Conservation (phyloP, 2,329 filamentous ascomycete species). For the Knufia fluminis region DNA sequence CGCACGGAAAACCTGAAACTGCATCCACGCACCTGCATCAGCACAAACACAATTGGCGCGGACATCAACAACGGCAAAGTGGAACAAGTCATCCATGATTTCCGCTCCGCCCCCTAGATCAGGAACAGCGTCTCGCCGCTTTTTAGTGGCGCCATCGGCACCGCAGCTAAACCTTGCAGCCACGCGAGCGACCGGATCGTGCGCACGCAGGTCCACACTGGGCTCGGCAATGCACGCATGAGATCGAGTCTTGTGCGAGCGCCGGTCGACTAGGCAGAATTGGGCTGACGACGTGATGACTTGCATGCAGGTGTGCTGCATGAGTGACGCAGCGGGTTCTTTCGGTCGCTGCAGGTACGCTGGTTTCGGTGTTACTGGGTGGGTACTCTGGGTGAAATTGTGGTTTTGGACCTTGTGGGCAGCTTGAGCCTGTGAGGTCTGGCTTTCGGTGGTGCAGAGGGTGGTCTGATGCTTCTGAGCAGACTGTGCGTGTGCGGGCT, state of each 20-base stretch:
- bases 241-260: constrained; percentile 5
- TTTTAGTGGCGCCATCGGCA: constrained; percentile 15
- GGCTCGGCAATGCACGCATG: constrained; percentile 10
- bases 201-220: background rate
- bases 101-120: constrained; percentile 28
- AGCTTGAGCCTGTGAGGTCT: background rate
- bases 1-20: constrained; percentile 3
- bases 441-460: background rate
- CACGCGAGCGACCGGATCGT: background rate
- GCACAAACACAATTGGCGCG: constrained; percentile 15
- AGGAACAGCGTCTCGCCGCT: constrained; percentile 24
- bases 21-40: constrained; percentile 12
- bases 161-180: constrained; percentile 1
- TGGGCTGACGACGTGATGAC: constrained; percentile 2
- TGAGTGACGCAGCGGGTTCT: constrained; percentile 1
- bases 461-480: background rate
- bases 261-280: background rate
- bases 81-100: constrained; percentile 13
- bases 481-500: background rate
- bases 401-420: background rate
- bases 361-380: background rate
- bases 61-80: constrained; percentile 16
- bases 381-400: background rate
- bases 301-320: constrained; percentile 7
- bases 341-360: background rate